Conservation (phyloP, 2,329 filamentous ascomycete genomes). For the Sarocladium kiliense region DNA sequence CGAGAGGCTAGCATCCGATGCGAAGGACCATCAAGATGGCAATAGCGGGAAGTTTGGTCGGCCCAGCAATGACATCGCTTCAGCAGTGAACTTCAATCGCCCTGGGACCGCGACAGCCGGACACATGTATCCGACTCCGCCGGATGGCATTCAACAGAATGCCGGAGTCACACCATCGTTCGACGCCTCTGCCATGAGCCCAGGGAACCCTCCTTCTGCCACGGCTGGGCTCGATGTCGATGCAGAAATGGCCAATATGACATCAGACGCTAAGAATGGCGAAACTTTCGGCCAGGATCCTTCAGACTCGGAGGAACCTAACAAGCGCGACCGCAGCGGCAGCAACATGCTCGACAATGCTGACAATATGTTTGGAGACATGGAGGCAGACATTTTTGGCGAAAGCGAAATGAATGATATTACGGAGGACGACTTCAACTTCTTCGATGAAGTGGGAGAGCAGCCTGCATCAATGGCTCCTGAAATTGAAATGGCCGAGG, state of each 20-base stretch:
- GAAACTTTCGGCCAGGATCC: slow-evolving; percentile 5
- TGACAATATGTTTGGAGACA: slow-evolving; percentile 62
- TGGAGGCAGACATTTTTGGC: slow-evolving; percentile 63
- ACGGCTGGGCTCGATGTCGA: slow-evolving; percentile 28
- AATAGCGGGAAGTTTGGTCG: slow-evolving; percentile 25
- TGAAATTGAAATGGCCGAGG: slow-evolving; percentile 30
- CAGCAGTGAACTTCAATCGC: slow-evolving; percentile 31
- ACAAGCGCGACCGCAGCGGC: slow-evolving; percentile 39
- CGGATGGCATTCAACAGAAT: slow-evolving; percentile 55
- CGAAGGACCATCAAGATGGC: slow-evolving; percentile 32
- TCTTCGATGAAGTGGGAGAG: slow-evolving; percentile 58
- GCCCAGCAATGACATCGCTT: neutral
- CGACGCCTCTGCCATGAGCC: slow-evolving; percentile 52
- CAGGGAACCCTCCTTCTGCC: slow-evolving; percentile 33
- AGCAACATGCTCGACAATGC: slow-evolving; percentile 39
- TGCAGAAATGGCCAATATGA: slow-evolving; percentile 20
- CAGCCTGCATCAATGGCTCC: neutral
- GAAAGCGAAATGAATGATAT: slow-evolving; percentile 66
- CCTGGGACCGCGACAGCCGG: slow-evolving; percentile 42
- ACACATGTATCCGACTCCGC: slow-evolving; percentile 67
- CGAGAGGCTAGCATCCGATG: slow-evolving; percentile 39
- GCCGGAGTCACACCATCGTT: slow-evolving; percentile 51
- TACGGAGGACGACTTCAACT: slow-evolving; percentile 80
- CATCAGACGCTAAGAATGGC: slow-evolving; percentile 7
- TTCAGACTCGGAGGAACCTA: slow-evolving; percentile 29